These are phyloP conservation scores for Schizosaccharomyces lindneri DNA, from an alignment of 805 yeast genomes.

Conservation along the genomic window DNA sequence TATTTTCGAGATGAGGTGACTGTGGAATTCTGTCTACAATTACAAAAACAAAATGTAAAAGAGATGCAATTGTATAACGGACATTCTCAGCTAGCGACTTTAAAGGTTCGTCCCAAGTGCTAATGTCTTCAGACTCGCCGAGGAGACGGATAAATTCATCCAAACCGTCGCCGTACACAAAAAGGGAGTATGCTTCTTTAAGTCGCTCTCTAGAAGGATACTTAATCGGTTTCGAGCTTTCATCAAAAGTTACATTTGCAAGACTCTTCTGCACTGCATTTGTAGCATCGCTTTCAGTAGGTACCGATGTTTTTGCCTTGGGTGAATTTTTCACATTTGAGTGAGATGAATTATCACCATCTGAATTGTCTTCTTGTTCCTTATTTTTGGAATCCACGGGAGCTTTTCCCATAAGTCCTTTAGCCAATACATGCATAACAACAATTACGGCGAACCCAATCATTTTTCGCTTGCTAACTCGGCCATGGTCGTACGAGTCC, in stretches of 20 bases:
- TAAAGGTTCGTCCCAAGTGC: not conserved
- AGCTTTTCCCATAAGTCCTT: conserved; percentile 2
- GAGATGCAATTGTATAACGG: not conserved
- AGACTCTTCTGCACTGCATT: not conserved
- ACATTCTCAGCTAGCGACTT: not conserved
- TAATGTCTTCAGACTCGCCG: not conserved
- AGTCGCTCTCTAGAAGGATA: not conserved
- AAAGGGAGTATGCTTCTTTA: not conserved
- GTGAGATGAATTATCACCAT: not conserved
- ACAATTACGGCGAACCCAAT: not conserved
- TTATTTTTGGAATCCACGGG: not conserved
- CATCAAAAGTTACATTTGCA: not conserved
- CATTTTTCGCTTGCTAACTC: conserved; percentile 1
- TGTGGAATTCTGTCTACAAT: not conserved
- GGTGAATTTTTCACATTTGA: not conserved
- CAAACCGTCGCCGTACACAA: not conserved
- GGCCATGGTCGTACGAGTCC: conserved; percentile 3
- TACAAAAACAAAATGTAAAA: not conserved
- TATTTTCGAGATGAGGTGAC: not conserved
- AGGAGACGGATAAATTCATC: not conserved
- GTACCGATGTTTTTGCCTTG: not conserved
- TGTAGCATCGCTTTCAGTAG: not conserved
- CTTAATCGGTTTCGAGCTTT: not conserved
- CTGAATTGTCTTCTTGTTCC: not conserved
- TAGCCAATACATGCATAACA: not conserved